These are phyloP conservation scores for Fusarium sp. DNA, from an alignment of 2,329 filamentous ascomycete genomes.

Conservation along the genomic window DNA sequence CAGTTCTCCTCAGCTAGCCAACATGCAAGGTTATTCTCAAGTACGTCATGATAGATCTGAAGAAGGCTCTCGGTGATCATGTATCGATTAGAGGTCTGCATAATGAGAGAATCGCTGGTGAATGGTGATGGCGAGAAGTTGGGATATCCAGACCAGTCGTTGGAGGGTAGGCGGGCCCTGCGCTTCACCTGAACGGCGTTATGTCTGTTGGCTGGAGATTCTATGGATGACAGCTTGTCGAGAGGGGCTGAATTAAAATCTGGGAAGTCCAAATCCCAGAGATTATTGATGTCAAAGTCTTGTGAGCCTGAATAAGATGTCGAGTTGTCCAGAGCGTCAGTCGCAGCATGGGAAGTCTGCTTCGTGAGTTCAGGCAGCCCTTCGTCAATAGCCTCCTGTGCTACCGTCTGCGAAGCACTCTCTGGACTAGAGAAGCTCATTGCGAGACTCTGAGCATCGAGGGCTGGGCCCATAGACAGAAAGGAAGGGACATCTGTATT, in stretches of 20 bases:
- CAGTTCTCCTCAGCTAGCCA: background rate
- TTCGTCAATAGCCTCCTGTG: background rate
- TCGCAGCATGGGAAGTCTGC: rapidly evolving
- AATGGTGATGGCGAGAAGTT: background rate
- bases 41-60: background rate
- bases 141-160: background rate
- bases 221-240: rapidly evolving
- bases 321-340: background rate
- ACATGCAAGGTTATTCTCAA: background rate
- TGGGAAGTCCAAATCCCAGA: background rate
- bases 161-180: background rate
- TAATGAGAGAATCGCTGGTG: background rate
- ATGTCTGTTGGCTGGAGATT: background rate
- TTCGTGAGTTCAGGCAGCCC: background rate
- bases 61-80: background rate
- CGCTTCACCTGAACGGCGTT: background rate
- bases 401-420: background rate
- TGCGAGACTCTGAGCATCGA: background rate
- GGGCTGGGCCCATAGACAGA: background rate
- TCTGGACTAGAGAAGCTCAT: background rate
- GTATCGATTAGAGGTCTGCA: background rate
- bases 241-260: background rate
- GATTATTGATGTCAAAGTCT: background rate
- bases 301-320: background rate
- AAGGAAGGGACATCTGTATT: background rate